Percentiles rank a stretch among this genome's conserved stretches.
Conservation (phyloP, 208 protist species). For the Leishmania mexicana region DNA sequence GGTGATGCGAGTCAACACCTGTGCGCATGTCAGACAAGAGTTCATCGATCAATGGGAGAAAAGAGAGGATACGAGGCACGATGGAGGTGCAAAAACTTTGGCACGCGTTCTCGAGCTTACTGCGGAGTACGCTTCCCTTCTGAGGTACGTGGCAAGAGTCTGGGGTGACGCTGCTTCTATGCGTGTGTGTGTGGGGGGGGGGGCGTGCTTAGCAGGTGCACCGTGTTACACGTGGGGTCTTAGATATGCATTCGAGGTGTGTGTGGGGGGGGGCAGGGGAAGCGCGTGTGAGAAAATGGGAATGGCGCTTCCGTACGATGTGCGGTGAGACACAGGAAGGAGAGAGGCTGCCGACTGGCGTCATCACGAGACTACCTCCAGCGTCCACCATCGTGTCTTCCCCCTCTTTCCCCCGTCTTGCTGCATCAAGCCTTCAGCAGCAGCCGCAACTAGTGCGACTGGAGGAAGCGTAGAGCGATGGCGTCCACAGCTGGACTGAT, state of each 20-base stretch:
- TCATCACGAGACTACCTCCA: background rate
- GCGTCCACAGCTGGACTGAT: constrained; percentile 57
- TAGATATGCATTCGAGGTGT: background rate
- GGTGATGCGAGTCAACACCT: background rate
- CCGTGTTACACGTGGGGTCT: background rate
- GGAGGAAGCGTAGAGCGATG: constrained; percentile 62
- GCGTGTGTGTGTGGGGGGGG: background rate
- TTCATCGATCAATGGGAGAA: background rate
- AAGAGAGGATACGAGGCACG: background rate
- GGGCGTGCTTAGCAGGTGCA: background rate
- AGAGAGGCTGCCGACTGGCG: background rate
- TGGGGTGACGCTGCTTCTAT: background rate
- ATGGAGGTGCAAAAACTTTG: background rate
- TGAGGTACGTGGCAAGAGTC: background rate
- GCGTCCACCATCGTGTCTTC: background rate
- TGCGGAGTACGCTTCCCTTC: background rate
- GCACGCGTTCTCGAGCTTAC: background rate
- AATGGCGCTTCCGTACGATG: background rate
- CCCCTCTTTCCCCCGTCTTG: background rate
- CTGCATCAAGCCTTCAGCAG: background rate
- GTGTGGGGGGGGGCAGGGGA: background rate
- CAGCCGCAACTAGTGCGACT: constrained; percentile 26
- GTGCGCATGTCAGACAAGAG: background rate
- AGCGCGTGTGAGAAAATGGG: background rate
- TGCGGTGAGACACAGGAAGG: background rate